Evolutionary conservation across 2,329 filamentous ascomycete species (phyloP).

Genomic region (Penicillium sp.): DNA sequence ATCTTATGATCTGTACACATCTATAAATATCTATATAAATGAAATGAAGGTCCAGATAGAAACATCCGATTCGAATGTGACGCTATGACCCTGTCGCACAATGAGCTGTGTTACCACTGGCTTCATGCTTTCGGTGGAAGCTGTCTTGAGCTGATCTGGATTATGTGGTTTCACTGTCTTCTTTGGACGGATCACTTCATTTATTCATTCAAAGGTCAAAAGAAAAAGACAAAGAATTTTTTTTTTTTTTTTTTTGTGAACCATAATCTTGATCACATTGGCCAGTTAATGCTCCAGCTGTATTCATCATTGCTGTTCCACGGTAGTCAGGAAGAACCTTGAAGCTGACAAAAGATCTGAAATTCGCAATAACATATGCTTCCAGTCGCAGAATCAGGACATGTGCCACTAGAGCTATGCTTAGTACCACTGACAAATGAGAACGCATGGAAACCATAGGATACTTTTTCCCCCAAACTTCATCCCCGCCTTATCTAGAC

Average conservation of each 20-base stretch:
- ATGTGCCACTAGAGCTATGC: neutral
- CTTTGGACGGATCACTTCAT: neutral
- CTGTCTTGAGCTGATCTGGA: neutral
- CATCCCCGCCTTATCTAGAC: neutral
- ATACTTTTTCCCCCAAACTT: neutral
- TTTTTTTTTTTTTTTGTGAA: neutral
- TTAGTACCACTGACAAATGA: slow-evolving; percentile 7
- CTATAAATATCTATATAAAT: neutral
- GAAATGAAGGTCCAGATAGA: neutral
- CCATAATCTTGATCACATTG: neutral
- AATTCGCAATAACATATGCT: neutral
- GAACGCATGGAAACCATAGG: slow-evolving; percentile 10
- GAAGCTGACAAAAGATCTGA: neutral
- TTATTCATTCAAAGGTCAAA: neutral
- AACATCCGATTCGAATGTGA: neutral
- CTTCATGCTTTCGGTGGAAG: neutral
- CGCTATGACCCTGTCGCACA: neutral
- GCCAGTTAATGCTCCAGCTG: neutral
- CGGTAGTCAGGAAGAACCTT: neutral
- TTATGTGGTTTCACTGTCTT: neutral
- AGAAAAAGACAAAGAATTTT: no score
- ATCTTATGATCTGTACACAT: neutral
- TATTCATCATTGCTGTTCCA: neutral
- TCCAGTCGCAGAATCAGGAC: neutral
- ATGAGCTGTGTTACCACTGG: neutral